Conservation (phyloP, 73 alveolate genomes). For the Paraurostyla sp. region DNA sequence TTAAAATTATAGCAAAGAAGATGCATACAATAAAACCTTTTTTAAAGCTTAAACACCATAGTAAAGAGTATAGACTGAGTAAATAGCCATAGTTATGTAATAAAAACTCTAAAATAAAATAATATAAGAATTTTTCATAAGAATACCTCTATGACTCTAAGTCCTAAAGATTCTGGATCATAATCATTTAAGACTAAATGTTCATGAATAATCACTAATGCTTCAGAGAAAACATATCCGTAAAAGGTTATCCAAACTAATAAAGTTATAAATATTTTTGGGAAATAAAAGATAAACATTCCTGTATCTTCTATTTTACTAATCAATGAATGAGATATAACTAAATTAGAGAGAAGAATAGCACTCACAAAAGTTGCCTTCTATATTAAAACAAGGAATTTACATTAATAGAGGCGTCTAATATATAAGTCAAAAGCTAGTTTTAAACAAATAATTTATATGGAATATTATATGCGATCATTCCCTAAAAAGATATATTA, state of each 20-base stretch:
- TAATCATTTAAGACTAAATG: neutral
- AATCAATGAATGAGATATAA: neutral
- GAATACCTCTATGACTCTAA: neutral
- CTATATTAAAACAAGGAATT: neutral
- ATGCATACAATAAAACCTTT: neutral
- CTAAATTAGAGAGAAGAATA: neutral
- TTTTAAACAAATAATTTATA: neutral
- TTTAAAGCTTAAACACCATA: neutral
- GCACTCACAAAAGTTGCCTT: conserved; percentile 16
- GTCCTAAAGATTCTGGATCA: neutral
- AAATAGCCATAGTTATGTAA: neutral
- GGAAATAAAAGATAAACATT: neutral
- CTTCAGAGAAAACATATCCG: neutral
- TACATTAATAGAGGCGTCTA: conserved; percentile 15
- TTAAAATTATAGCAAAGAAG: neutral
- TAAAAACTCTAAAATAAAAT: neutral
- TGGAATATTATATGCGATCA: conserved; percentile 18
- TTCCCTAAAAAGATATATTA: neutral
- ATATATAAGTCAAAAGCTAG: neutral
- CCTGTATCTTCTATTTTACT: neutral
- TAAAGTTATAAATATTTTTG: neutral
- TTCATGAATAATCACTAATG: neutral
- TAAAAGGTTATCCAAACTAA: neutral
- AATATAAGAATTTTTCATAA: neutral
- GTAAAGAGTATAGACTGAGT: neutral